These are phyloP conservation scores for Phylloporus sp. DNA, from an alignment of 768 basidiomycete genomes.

Conservation along the genomic window DNA sequence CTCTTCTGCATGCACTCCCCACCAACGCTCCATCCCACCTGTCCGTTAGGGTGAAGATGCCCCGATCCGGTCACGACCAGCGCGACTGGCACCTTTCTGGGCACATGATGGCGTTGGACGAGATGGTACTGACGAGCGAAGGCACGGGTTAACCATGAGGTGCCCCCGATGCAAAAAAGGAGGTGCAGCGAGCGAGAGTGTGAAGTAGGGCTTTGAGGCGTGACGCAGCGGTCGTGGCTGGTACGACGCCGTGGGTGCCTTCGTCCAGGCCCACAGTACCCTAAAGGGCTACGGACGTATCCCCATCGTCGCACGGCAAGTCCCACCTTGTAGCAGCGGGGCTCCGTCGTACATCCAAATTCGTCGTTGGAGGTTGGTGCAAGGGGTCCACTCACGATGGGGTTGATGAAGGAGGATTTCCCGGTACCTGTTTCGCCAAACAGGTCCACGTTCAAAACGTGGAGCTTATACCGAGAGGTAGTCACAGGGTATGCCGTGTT, in stretches of 20 bases:
- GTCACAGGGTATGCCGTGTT: not conserved
- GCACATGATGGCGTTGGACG: not conserved
- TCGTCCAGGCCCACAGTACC: constrained; percentile 5
- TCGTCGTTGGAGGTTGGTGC: constrained; percentile 3
- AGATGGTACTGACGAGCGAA: not conserved
- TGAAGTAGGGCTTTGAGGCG: not conserved
- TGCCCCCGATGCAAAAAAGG: constrained; percentile 5
- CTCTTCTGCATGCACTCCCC: not conserved
- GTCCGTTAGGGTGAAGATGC: not conserved
- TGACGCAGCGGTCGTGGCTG: not conserved
- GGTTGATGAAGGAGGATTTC: constrained; percentile 2
- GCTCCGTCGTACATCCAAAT: not conserved
- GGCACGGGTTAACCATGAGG: not conserved
- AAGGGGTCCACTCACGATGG: not conserved
- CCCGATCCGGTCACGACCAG: constrained; percentile 5
- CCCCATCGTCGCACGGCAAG: not conserved
- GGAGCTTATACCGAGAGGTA: not conserved
- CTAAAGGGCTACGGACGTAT: not conserved
- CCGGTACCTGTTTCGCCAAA: constrained; percentile 2
- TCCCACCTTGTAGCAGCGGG: not conserved
- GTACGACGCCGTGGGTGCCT: not conserved
- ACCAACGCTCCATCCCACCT: constrained; percentile 5
- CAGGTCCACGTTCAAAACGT: not conserved
- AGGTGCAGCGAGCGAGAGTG: not conserved
- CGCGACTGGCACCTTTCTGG: constrained; percentile 2